These are phyloP conservation scores for Carex kokanica DNA, from an alignment of 176 grass and related monocot genomes.

Conservation along the genomic window DNA sequence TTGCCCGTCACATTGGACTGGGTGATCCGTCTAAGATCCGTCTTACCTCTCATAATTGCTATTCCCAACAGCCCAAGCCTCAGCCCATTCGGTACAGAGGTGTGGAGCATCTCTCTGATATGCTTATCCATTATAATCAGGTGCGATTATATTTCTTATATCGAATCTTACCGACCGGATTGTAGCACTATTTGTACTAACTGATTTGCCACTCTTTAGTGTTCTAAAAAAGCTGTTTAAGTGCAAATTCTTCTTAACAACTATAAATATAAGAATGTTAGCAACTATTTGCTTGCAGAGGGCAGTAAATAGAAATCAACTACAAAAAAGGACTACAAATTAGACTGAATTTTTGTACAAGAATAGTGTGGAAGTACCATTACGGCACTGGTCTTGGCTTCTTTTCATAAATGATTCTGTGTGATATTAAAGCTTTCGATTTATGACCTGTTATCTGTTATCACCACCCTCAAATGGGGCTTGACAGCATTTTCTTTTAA, in stretches of 20 bases:
- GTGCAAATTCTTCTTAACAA: neutral
- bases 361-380: neutral
- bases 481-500: neutral
- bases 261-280: neutral
- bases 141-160: slow-evolving; percentile 27
- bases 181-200: neutral
- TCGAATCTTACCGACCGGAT: neutral
- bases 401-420: neutral
- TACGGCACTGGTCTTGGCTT: neutral
- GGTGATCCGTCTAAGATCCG: slow-evolving; percentile 91
- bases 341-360: neutral
- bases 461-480: neutral
- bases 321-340: neutral
- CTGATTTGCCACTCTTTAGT: neutral
- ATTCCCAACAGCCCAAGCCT: slow-evolving; percentile 96
- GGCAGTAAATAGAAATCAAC: neutral
- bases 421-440: neutral
- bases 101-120: slow-evolving; percentile 77
- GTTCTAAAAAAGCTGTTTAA: neutral
- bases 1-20: slow-evolving; percentile 56
- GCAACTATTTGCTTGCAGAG: neutral
- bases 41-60: slow-evolving; percentile 88
- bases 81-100: slow-evolving; percentile 79
- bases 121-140: slow-evolving; percentile 95
- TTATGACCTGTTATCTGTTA: neutral